phyloP scores from a whole-genome alignment of 768 basidiomycete species.

The Termitomyces sp. region DNA sequence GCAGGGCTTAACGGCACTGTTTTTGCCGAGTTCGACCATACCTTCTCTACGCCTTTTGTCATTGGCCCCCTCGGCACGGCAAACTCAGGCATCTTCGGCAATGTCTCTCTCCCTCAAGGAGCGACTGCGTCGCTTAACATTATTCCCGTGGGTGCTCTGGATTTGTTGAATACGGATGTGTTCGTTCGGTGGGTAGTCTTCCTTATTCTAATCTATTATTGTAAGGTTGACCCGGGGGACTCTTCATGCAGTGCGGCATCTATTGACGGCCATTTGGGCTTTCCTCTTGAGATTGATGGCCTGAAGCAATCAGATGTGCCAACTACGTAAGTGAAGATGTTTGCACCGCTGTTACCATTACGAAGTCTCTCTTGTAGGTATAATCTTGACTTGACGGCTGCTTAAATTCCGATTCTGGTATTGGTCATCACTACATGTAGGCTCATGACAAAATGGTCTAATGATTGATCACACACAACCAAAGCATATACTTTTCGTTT shows the following conservation, averaged over 20 bases:
- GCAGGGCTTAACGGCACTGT: conserved; percentile 46
- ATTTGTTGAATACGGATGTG: conserved; percentile 36
- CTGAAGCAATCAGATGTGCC: conserved; percentile 29
- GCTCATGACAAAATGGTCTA: background rate
- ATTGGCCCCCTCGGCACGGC: conserved; percentile 43
- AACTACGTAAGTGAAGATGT: conserved; percentile 23
- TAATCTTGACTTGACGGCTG: background rate
- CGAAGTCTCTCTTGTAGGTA: background rate
- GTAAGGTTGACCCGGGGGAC: background rate
- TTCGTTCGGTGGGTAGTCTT: conserved; percentile 26
- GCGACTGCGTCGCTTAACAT: conserved; percentile 42
- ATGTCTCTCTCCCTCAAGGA: conserved; percentile 52
- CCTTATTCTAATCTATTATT: conserved; percentile 10
- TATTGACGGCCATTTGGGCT: conserved; percentile 25
- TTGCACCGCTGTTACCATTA: background rate
- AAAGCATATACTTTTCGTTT: background rate
- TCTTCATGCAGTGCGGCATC: conserved; percentile 20
- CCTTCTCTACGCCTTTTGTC: conserved; percentile 45
- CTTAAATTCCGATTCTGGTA: background rate
- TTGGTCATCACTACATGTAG: background rate
- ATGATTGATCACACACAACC: background rate
- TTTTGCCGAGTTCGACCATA: conserved; percentile 54
- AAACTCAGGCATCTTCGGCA: conserved; percentile 53
- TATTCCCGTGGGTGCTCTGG: conserved; percentile 47
- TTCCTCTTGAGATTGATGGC: conserved; percentile 28